Conservation (phyloP, 208 protist species). For the Trypanosoma melophagium region DNA sequence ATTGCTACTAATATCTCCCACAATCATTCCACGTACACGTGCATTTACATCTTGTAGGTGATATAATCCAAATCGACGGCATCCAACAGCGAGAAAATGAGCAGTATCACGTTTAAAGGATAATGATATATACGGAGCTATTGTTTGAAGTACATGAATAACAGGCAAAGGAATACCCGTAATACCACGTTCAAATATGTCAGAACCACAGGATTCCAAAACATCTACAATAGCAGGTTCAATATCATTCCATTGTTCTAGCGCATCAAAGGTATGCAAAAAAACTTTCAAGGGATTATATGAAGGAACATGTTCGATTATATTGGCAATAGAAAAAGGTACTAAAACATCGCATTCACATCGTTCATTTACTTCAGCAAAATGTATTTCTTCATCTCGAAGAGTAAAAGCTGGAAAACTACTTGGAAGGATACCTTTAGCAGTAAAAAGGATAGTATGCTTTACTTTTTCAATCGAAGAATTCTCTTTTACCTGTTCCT, state of each 20-base stretch:
- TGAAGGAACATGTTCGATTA: background rate
- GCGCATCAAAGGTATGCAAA: conserved; percentile 24
- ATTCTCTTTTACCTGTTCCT: background rate
- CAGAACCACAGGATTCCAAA: conserved; percentile 33
- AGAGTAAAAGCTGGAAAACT: conserved; percentile 7
- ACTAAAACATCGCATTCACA: conserved; percentile 35
- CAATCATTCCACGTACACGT: conserved; percentile 39
- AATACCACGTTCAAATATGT: conserved; percentile 60
- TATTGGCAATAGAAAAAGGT: conserved; percentile 9
- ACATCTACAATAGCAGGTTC: conserved; percentile 58
- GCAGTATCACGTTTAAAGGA: conserved; percentile 52
- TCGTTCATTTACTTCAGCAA: conserved; percentile 12
- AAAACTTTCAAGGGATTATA: conserved; percentile 28
- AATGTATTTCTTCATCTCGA: conserved; percentile 17
- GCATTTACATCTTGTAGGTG: conserved; percentile 55
- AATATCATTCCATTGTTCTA: conserved; percentile 18
- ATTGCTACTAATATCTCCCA: conserved; percentile 54
- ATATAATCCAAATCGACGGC: conserved; percentile 70
- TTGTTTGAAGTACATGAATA: conserved; percentile 24
- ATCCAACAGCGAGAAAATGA: conserved; percentile 69
- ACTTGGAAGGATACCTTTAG: conserved; percentile 35
- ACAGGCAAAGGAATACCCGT: conserved; percentile 47
- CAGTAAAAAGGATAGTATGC: conserved; percentile 35
- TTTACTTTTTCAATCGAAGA: background rate
- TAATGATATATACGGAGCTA: conserved; percentile 46